phyloP scores from a whole-genome alignment of 257 asterid species.

The Asclepias syriaca region DNA sequence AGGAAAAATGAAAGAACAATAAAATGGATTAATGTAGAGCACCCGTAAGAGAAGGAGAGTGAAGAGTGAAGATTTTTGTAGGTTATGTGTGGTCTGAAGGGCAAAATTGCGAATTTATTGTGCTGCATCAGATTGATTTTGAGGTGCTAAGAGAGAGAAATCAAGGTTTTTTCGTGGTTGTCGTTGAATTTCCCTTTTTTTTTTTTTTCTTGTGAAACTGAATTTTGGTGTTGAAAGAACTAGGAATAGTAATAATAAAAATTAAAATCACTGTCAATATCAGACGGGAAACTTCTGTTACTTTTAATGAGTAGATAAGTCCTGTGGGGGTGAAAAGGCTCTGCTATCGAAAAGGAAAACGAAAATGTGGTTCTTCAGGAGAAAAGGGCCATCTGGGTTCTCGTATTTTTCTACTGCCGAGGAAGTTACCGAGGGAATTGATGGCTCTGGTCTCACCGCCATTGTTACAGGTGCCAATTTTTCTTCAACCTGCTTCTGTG shows the following conservation, averaged over 20 bases:
- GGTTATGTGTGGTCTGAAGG: background rate
- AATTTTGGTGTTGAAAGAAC: too few species aligned
- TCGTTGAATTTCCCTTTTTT: too few species aligned
- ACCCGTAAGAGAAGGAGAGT: too few species aligned
- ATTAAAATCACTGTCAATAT: background rate
- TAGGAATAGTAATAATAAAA: too few species aligned
- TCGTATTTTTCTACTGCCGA: conserved; percentile 69
- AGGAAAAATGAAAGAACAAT: too few species aligned
- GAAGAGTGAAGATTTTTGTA: too few species aligned
- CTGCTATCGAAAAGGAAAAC: background rate
- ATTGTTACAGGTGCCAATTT: conserved; percentile 60
- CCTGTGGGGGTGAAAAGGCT: background rate
- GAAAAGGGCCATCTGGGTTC: conserved; percentile 59
- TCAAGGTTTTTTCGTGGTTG: too few species aligned
- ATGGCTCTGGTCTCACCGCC: conserved; percentile 80
- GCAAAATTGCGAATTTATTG: background rate
- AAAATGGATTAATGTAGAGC: too few species aligned
- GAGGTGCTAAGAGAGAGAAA: background rate
- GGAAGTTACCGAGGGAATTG: conserved; percentile 65
- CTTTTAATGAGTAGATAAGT: background rate
- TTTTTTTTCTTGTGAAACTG: too few species aligned
- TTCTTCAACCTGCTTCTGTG: background rate
- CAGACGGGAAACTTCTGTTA: background rate
- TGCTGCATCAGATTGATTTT: background rate
- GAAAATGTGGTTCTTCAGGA: conserved; percentile 44